phyloP scores from a whole-genome alignment of 768 basidiomycete species.

The Dioszegia crocea region DNA sequence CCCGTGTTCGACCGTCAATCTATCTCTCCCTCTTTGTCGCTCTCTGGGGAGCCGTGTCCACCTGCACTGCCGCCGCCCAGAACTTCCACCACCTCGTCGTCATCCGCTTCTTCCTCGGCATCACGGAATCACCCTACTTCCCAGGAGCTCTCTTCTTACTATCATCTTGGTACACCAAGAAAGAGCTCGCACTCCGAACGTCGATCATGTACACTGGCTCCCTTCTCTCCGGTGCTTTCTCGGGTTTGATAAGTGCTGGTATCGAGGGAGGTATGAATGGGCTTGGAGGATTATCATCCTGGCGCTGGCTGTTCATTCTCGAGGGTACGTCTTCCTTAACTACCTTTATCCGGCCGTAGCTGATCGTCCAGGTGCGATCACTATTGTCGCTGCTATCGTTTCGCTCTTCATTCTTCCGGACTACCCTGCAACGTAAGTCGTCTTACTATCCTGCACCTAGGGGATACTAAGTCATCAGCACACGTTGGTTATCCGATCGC shows the following conservation, averaged over 20 bases:
- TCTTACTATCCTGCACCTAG: neutral
- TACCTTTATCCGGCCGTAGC: no score
- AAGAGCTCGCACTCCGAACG: slow-evolving; percentile 50
- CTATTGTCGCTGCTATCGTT: slow-evolving; percentile 13
- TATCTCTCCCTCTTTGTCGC: slow-evolving; percentile 24
- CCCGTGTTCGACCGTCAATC: slow-evolving; percentile 20
- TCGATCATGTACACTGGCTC: slow-evolving; percentile 40
- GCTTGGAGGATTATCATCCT: slow-evolving; percentile 63
- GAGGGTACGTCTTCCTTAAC: neutral
- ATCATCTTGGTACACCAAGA: slow-evolving; percentile 37
- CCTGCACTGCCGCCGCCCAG: slow-evolving; percentile 31
- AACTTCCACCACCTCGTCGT: slow-evolving; percentile 26
- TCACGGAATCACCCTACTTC: slow-evolving; percentile 40
- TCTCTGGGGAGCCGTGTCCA: slow-evolving; percentile 33
- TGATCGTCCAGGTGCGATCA: slow-evolving; percentile 8
- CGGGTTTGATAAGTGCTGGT: slow-evolving; percentile 62
- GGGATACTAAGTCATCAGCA: slow-evolving; percentile 6
- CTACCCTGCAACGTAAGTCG: slow-evolving; percentile 20
- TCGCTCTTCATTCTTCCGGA: slow-evolving; percentile 22
- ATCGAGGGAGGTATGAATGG: slow-evolving; percentile 71
- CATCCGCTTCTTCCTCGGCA: slow-evolving; percentile 35
- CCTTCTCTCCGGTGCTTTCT: slow-evolving; percentile 34
- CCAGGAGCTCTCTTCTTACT: slow-evolving; percentile 48
- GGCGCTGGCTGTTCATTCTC: slow-evolving; percentile 58
- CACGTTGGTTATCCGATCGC: slow-evolving; percentile 19